phyloP scores from a whole-genome alignment of 208 protist species.

The Acanthamoeba sp. region DNA sequence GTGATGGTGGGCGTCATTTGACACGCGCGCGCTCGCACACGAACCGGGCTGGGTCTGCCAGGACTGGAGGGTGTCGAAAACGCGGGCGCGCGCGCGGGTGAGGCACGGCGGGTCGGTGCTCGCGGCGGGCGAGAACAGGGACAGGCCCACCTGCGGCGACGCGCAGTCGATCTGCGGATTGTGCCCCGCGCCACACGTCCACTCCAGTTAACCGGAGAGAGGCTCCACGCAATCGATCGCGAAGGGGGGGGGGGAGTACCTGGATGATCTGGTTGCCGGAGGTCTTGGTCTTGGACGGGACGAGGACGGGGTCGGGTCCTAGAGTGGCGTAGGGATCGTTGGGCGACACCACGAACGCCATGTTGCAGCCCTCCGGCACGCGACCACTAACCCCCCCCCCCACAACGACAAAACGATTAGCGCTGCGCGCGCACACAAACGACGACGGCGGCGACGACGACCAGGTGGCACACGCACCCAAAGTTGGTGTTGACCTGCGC shows the following conservation, averaged over 20 bases:
- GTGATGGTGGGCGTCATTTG: not conserved
- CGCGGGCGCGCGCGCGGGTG: not conserved
- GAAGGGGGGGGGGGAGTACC: not conserved
- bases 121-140: not conserved
- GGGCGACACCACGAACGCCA: slow-evolving; percentile 43
- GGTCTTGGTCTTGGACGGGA: not conserved
- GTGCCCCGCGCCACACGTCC: not conserved
- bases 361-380: slow-evolving; percentile 68
- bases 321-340: slow-evolving; percentile 59
- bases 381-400: too few relatives aligned
- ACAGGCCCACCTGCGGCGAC: not conserved
- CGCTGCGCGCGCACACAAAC: too few relatives aligned
- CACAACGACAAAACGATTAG: too few relatives aligned
- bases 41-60: slow-evolving; percentile 56
- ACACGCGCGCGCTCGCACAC: not conserved
- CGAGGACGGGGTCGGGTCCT: not conserved
- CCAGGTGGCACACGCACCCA: not conserved
- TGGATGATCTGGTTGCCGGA: slow-evolving; percentile 44
- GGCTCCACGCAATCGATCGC: not conserved
- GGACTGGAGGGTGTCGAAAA: not conserved
- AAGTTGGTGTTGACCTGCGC: slow-evolving; percentile 32
- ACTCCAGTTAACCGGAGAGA: not conserved
- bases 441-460: too few relatives aligned
- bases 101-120: not conserved
- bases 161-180: slow-evolving; percentile 7